Evolutionary conservation across 2,329 filamentous ascomycete genomes (phyloP).

Genomic region (Teratosphaeria zuluensis): DNA sequence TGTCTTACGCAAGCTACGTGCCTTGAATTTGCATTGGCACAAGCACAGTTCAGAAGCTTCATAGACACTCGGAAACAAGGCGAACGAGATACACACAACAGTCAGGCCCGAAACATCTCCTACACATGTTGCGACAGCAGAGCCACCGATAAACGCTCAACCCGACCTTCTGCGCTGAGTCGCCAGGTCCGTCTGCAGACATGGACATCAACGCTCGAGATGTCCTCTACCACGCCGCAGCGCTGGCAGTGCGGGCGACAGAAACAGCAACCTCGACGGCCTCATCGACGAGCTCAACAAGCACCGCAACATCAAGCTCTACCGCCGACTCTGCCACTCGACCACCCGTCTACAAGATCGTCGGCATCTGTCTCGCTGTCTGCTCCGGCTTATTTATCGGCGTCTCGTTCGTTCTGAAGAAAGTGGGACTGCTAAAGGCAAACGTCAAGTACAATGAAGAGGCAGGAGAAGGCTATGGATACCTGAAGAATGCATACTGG

Average conservation of each 20-base stretch:
- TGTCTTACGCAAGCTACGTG: not conserved
- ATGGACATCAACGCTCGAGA: constrained; percentile 5
- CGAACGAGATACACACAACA: not conserved
- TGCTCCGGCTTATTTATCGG: constrained; percentile 89
- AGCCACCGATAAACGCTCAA: not conserved
- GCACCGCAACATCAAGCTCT: constrained; percentile 14
- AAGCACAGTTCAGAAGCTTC: too few species aligned
- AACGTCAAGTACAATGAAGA: constrained; percentile 96
- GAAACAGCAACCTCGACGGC: not conserved
- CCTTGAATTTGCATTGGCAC: too few species aligned
- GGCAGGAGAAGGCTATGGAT: constrained; percentile 92
- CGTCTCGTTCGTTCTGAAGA: constrained; percentile 90
- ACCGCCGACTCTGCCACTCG: constrained; percentile 23
- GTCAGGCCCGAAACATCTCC: not conserved
- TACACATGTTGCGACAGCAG: not conserved
- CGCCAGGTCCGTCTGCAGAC: not conserved
- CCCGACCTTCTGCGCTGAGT: not conserved
- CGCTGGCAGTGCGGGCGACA: constrained; percentile 38
- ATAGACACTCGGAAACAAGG: too few species aligned
- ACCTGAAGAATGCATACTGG: constrained; percentile 91
- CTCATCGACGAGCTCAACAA: constrained; percentile 8
- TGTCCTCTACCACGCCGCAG: constrained; percentile 7
- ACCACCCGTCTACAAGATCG: constrained; percentile 63
- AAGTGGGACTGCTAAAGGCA: constrained; percentile 78
- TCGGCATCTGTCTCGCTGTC: constrained; percentile 79